phyloP scores from a whole-genome alignment of 805 yeast species.

The Schizosaccharomyces japonicus region DNA sequence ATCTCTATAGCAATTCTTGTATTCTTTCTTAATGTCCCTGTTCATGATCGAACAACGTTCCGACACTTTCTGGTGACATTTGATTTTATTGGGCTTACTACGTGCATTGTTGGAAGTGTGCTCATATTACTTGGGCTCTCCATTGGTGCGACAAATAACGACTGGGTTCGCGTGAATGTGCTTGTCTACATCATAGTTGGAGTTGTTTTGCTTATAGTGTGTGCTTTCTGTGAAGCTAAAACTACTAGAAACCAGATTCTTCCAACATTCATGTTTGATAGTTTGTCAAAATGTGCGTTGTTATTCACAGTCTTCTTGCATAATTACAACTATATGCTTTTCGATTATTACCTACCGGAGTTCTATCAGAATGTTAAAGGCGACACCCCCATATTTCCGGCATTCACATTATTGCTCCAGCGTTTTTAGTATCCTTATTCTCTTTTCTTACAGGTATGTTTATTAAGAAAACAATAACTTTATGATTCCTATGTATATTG shows the following conservation, averaged over 20 bases:
- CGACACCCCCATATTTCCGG: constrained; percentile 24
- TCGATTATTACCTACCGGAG: constrained; percentile 19
- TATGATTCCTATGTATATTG: constrained; percentile 20
- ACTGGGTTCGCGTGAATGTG: constrained; percentile 35
- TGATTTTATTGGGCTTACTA: constrained; percentile 27
- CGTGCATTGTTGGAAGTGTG: constrained; percentile 23
- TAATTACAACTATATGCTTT: constrained; percentile 18
- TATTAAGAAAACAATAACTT: constrained; percentile 20
- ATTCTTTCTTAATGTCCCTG: constrained; percentile 25
- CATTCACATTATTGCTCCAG: constrained; percentile 22
- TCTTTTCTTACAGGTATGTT: constrained; percentile 20
- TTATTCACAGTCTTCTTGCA: constrained; percentile 19
- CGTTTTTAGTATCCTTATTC: constrained; percentile 20
- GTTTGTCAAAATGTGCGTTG: constrained; percentile 20
- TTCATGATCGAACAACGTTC: constrained; percentile 19
- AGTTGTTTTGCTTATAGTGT: constrained; percentile 14
- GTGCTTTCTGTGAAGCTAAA: constrained; percentile 13
- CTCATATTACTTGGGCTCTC: constrained; percentile 27
- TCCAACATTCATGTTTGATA: constrained; percentile 20
- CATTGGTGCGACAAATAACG: constrained; percentile 28
- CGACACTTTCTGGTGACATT: constrained; percentile 20
- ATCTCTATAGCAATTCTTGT: constrained; percentile 20
- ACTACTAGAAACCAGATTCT: constrained; percentile 25
- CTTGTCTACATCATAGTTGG: constrained; percentile 28
- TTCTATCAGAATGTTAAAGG: constrained; percentile 28